Evolutionary conservation across 2,329 filamentous ascomycete species (phyloP).

Genomic region (Penicillium glabrum): DNA sequence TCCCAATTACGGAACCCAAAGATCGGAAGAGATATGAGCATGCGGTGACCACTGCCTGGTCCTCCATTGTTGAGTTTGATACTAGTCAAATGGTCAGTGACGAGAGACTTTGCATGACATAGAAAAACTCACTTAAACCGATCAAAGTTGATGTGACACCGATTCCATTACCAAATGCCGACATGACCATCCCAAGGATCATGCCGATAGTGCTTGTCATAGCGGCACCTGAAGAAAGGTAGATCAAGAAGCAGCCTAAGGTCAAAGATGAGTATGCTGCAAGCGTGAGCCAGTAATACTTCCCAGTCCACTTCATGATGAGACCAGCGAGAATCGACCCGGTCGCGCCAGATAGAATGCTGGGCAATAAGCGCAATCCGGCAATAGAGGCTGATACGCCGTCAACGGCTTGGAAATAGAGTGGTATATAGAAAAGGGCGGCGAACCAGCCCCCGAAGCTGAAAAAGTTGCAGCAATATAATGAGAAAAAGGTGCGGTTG

Average conservation of each 20-base stretch:
- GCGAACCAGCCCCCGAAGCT: slow-evolving; percentile 61
- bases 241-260: slow-evolving; percentile 56
- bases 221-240: slow-evolving; percentile 58
- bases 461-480: slow-evolving; percentile 73
- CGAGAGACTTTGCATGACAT: not conserved
- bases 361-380: slow-evolving; percentile 66
- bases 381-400: slow-evolving; percentile 63
- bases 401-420: slow-evolving; percentile 74
- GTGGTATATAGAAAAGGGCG: slow-evolving; percentile 69
- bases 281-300: slow-evolving; percentile 69
- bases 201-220: slow-evolving; percentile 53
- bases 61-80: slow-evolving; percentile 64
- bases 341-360: slow-evolving; percentile 60
- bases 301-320: slow-evolving; percentile 68
- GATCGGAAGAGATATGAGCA: slow-evolving; percentile 80
- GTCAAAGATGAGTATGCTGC: slow-evolving; percentile 55
- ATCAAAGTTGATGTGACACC: slow-evolving; percentile 72
- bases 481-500: slow-evolving; percentile 63
- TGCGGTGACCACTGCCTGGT: slow-evolving; percentile 74
- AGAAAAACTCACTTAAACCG: slow-evolving; percentile 53
- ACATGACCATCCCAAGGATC: slow-evolving; percentile 57
- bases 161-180: slow-evolving; percentile 56
- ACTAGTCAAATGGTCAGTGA: slow-evolving; percentile 43
- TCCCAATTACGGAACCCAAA: slow-evolving; percentile 64
- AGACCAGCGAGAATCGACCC: slow-evolving; percentile 66